A percentile compares a stretch with the other conserved stretches of the same genome.
Conservation (phyloP, 495 filamentous ascomycete species). For the Penicillium waksmanii region DNA sequence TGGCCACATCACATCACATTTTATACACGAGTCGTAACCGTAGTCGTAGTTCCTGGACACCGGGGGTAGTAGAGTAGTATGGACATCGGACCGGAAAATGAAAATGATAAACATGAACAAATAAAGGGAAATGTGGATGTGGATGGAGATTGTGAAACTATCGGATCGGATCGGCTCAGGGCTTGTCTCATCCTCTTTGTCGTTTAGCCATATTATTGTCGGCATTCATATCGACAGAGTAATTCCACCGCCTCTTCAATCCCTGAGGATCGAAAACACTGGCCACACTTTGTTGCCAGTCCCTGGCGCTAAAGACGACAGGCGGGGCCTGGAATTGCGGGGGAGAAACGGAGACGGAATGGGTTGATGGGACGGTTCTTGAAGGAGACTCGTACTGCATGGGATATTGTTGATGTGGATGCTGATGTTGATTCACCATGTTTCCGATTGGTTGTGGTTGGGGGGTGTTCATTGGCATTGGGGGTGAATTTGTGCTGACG, state of each 20-base stretch:
- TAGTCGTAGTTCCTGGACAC: too few species aligned
- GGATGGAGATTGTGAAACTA: not conserved
- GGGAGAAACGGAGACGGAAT: constrained; percentile 56
- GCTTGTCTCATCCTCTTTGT: constrained; percentile 31
- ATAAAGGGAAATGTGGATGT: not conserved
- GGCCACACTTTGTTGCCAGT: constrained; percentile 96
- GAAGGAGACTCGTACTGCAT: constrained; percentile 42
- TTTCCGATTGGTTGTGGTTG: constrained; percentile 34
- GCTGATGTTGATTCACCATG: constrained; percentile 20
- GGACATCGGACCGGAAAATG: too few species aligned
- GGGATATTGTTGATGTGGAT: constrained; percentile 32
- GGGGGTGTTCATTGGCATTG: constrained; percentile 39
- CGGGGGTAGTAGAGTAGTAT: too few species aligned
- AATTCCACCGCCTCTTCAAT: constrained; percentile 73
- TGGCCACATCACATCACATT: too few species aligned
- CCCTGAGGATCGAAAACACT: constrained; percentile 79
- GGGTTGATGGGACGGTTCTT: constrained; percentile 42
- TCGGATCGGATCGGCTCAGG: not conserved
- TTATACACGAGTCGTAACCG: too few species aligned
- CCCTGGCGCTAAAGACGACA: constrained; percentile 83
- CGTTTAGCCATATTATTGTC: constrained; percentile 40
- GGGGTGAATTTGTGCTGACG: constrained; percentile 54
- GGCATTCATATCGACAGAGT: constrained; percentile 40
- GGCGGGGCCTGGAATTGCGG: constrained; percentile 59
- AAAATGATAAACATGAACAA: too few species aligned